Evolutionary conservation across 129 eudicot species (phyloP).

Genomic region (Erigeron canadensis): DNA sequence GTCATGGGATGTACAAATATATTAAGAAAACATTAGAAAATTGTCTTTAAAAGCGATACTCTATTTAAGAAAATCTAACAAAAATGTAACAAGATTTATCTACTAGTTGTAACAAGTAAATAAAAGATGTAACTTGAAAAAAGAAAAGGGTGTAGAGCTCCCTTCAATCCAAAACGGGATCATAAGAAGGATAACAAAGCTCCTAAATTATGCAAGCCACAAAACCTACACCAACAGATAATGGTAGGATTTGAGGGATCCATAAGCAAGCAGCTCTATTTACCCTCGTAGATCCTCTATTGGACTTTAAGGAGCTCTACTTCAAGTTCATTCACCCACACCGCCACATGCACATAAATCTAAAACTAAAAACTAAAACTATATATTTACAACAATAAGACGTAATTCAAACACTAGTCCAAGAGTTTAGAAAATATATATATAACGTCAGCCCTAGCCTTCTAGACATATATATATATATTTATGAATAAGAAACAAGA

Average conservation of each 20-base stretch:
- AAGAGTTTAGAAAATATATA: neutral
- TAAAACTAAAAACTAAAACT: neutral
- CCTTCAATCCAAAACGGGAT: slow-evolving; percentile 82
- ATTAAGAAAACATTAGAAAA: too few species aligned
- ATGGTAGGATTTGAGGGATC: slow-evolving; percentile 59
- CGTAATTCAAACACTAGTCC: neutral
- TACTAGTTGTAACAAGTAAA: too few species aligned
- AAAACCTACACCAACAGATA: slow-evolving; percentile 34
- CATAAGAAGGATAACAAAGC: slow-evolving; percentile 48
- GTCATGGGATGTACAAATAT: too few species aligned
- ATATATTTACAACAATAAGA: neutral
- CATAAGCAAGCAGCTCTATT: slow-evolving; percentile 67
- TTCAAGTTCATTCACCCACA: slow-evolving; percentile 19
- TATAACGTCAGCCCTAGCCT: slow-evolving; percentile 29
- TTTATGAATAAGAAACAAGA: neutral
- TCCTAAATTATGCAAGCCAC: slow-evolving; percentile 77
- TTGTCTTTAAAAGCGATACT: too few species aligned
- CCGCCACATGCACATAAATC: neutral
- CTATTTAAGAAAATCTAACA: too few species aligned
- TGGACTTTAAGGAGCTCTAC: slow-evolving; percentile 87
- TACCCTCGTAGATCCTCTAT: slow-evolving; percentile 52
- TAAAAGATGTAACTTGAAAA: too few species aligned
- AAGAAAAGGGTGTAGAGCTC: slow-evolving; percentile 60
- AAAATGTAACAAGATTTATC: too few species aligned
- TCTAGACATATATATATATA: neutral